These are phyloP conservation scores for Penicillium diatomitis DNA, from an alignment of 495 filamentous ascomycete species.

Conservation along the genomic window DNA sequence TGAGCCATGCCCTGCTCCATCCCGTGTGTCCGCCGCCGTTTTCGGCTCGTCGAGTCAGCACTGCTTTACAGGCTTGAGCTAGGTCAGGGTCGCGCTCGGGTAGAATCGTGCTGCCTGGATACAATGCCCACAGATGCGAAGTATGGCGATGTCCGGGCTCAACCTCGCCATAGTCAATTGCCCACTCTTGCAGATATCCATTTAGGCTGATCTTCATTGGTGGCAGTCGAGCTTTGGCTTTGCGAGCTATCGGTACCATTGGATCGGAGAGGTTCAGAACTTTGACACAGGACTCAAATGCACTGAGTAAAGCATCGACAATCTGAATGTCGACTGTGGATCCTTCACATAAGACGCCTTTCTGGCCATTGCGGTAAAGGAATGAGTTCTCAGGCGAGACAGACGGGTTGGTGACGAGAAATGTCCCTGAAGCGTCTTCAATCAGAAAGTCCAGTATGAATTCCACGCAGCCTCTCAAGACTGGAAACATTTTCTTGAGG, in stretches of 20 bases:
- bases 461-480: constrained; percentile 27
- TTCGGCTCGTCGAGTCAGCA: constrained; percentile 27
- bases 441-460: constrained; percentile 40
- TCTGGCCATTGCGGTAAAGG: constrained; percentile 15
- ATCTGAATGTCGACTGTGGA: constrained; percentile 43
- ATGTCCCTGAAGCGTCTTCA: constrained; percentile 25
- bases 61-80: constrained; percentile 27
- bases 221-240: constrained; percentile 15
- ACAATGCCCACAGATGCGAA: constrained; percentile 38
- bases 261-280: constrained; percentile 16
- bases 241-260: constrained; percentile 8
- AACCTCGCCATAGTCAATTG: constrained; percentile 32
- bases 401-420: constrained; percentile 36
- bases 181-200: constrained; percentile 43
- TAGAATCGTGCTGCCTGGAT: constrained; percentile 22
- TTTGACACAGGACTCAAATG: constrained; percentile 18
- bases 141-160: constrained; percentile 44
- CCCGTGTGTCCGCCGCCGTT: constrained; percentile 40
- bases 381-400: constrained; percentile 43
- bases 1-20: constrained; percentile 41
- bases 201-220: constrained; percentile 26
- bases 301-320: constrained; percentile 28
- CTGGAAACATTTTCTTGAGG: constrained; percentile 23
- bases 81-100: constrained; percentile 15
- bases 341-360: constrained; percentile 31